These are phyloP conservation scores for Zizania palustris DNA, from an alignment of 202 grass and related monocot genomes.

Conservation along the genomic window DNA sequence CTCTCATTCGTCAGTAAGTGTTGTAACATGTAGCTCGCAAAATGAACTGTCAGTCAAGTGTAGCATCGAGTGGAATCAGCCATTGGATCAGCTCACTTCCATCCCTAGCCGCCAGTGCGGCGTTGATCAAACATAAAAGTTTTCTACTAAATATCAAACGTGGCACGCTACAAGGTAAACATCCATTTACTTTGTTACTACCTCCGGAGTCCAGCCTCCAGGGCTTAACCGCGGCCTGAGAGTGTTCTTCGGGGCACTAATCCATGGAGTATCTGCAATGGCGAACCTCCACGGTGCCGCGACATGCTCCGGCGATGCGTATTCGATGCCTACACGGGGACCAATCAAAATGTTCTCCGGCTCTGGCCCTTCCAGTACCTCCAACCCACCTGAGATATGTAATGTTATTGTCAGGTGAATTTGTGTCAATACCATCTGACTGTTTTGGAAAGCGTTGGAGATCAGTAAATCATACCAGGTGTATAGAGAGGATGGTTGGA, in stretches of 20 bases:
- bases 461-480: conserved; percentile 47
- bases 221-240: conserved; percentile 45
- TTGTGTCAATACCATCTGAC: background rate
- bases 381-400: conserved; percentile 61
- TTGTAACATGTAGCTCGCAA: no score
- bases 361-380: conserved; percentile 69
- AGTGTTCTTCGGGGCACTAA: conserved; percentile 83
- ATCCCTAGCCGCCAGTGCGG: background rate
- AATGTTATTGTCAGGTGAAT: conserved; percentile 11
- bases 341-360: conserved; percentile 71
- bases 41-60: no score
- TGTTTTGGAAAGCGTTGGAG: background rate
- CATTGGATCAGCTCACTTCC: background rate
- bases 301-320: conserved; percentile 72
- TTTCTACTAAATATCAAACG: background rate
- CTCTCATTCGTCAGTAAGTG: no score
- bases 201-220: background rate
- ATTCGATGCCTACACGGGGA: conserved; percentile 78
- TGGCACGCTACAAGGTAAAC: background rate
- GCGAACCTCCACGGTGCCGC: conserved; percentile 79
- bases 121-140: background rate
- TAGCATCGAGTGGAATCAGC: background rate
- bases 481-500: conserved; percentile 79
- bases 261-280: conserved; percentile 71
- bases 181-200: background rate